These are phyloP conservation scores for Hyaloperonospora brassicae DNA, from an alignment of 352 stramenopile species.

Conservation along the genomic window DNA sequence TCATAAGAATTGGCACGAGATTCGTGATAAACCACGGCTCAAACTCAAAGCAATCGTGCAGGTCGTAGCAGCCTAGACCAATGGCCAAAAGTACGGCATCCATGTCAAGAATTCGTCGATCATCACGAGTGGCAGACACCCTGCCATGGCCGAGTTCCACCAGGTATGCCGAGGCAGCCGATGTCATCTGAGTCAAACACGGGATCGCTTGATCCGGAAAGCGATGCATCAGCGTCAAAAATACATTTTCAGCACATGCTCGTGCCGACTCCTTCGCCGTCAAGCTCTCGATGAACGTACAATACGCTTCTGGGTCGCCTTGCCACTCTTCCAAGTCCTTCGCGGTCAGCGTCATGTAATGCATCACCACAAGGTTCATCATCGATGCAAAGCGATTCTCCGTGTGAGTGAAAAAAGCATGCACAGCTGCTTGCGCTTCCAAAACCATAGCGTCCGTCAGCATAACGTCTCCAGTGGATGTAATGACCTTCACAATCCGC, in stretches of 20 bases:
- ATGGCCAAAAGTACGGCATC: slow-evolving; percentile 78
- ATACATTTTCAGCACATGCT: slow-evolving; percentile 73
- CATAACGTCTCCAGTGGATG: slow-evolving; percentile 60
- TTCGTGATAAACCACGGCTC: slow-evolving; percentile 76
- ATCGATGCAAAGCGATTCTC: slow-evolving; percentile 45
- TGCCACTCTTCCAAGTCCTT: slow-evolving; percentile 68
- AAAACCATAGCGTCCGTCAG: slow-evolving; percentile 72
- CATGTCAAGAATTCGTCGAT: slow-evolving; percentile 43
- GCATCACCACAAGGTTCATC: slow-evolving; percentile 63
- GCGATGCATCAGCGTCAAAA: slow-evolving; percentile 73
- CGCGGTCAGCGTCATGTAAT: slow-evolving; percentile 55
- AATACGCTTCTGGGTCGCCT: slow-evolving; percentile 58
- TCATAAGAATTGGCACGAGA: slow-evolving; percentile 62
- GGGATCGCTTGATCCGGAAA: slow-evolving; percentile 60
- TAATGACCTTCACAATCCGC: slow-evolving; percentile 73
- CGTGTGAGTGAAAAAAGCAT: slow-evolving; percentile 42
- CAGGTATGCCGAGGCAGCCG: slow-evolving; percentile 42
- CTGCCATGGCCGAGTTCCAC: slow-evolving; percentile 24
- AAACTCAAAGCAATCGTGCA: slow-evolving; percentile 84
- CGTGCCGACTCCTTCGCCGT: slow-evolving; percentile 76
- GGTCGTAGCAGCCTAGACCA: slow-evolving; percentile 76
- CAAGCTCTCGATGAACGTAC: slow-evolving; percentile 58
- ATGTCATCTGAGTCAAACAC: slow-evolving; percentile 61
- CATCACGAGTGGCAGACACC: slow-evolving; percentile 10
- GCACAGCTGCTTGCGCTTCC: slow-evolving; percentile 50